A percentile compares a stretch with the other conserved stretches of the same genome.
phyloP scores from a whole-genome alignment of 2,329 filamentous ascomycete species.

The Colletotrichum sp. region DNA sequence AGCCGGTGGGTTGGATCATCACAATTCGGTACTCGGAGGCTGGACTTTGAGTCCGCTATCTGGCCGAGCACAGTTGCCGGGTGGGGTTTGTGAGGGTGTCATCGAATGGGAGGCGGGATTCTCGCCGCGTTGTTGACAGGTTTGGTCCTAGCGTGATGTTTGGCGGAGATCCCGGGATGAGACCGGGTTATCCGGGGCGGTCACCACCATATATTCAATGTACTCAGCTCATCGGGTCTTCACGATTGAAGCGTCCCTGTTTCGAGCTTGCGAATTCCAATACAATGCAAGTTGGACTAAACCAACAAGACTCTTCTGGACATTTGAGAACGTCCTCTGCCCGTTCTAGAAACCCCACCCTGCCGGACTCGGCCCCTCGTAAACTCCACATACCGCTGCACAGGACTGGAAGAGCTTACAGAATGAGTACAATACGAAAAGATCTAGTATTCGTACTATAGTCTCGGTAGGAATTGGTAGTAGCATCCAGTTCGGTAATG shows the following conservation, averaged over 20 bases:
- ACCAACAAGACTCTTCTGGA: not conserved
- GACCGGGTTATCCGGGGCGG: not conserved
- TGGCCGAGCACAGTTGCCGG: not conserved
- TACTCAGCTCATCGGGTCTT: not conserved
- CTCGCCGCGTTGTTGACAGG: not conserved
- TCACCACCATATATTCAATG: not conserved
- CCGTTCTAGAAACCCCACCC: not conserved
- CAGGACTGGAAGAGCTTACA: not conserved
- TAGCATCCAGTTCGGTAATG: not conserved
- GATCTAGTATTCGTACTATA: not conserved
- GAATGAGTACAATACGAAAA: not conserved
- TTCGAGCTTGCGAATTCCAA: not conserved
- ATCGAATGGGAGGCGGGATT: not conserved
- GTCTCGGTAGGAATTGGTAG: not conserved
- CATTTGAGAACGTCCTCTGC: not conserved
- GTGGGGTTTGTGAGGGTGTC: not conserved
- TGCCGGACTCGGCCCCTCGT: not conserved
- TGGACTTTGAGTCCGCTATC: not conserved
- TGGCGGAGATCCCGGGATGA: not conserved
- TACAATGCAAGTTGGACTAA: accelerated
- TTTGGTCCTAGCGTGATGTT: not conserved
- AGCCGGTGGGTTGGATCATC: not conserved
- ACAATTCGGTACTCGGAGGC: not conserved
- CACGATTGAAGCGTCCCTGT: not conserved
- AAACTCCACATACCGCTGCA: not conserved